A percentile compares a stretch with the other conserved stretches of the same genome.
These are phyloP conservation scores for Tuctoria greenei DNA, from an alignment of 176 grass and related monocot species.

Conservation along the genomic window DNA sequence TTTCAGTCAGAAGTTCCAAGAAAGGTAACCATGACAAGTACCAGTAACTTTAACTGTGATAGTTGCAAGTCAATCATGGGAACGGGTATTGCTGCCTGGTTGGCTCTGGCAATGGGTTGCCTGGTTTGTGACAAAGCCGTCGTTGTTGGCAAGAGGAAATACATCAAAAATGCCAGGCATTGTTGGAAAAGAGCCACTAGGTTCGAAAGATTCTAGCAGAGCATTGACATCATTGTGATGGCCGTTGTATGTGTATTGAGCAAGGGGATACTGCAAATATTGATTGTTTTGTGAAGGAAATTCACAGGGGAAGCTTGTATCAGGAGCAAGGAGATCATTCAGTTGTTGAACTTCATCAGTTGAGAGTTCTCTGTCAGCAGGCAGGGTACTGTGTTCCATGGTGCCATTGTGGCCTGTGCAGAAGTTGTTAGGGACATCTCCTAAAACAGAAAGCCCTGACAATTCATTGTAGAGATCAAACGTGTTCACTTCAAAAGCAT, in stretches of 20 bases:
- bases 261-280: slow-evolving; percentile 12
- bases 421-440: neutral
- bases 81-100: slow-evolving; percentile 25
- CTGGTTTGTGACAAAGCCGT: neutral
- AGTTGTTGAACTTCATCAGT: slow-evolving; percentile 55
- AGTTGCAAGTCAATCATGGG: slow-evolving; percentile 10
- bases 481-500: slow-evolving; percentile 32
- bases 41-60: neutral
- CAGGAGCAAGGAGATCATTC: slow-evolving; percentile 49
- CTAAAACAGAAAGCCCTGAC: slow-evolving; percentile 35
- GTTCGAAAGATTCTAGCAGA: neutral
- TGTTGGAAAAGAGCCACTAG: neutral
- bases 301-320: slow-evolving; percentile 26
- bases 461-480: slow-evolving; percentile 45
- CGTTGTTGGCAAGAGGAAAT: slow-evolving; percentile 14
- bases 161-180: slow-evolving; percentile 6
- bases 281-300: slow-evolving; percentile 6
- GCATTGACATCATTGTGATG: neutral
- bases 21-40: neutral
- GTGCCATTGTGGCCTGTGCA: neutral
- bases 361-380: slow-evolving; percentile 30
- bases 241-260: neutral
- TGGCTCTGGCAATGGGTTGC: neutral
- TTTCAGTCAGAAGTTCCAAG: neutral
- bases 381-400: slow-evolving; percentile 1